Evolutionary conservation across 306 rosid genomes (phyloP).

Genomic region (Lithocarpus polystachyus): DNA sequence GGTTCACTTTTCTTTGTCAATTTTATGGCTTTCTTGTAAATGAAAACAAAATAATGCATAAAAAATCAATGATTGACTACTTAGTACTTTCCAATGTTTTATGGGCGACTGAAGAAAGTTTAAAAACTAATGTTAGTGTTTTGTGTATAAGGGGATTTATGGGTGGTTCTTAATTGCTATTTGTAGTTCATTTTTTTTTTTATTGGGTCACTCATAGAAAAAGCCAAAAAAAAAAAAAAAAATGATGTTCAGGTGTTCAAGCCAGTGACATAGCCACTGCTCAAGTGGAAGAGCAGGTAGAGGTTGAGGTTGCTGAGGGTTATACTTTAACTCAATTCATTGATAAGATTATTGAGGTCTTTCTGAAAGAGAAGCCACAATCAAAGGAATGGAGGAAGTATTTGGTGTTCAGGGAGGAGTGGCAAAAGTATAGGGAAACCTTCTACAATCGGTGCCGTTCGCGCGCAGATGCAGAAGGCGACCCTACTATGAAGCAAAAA

Average conservation of each 20-base stretch:
- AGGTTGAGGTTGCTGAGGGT: slow-evolving; percentile 72
- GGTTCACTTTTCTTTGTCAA: background rate
- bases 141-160: background rate
- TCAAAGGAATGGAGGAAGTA: slow-evolving; percentile 80
- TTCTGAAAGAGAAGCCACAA: slow-evolving; percentile 80
- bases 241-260: slow-evolving; percentile 47
- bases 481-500: slow-evolving; percentile 51
- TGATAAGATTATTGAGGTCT: slow-evolving; percentile 81
- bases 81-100: background rate
- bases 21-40: background rate
- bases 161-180: slow-evolving; percentile 8
- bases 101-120: background rate
- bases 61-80: background rate
- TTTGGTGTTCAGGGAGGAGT: slow-evolving; percentile 84
- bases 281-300: slow-evolving; percentile 55
- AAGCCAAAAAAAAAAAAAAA: background rate
- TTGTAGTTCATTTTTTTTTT: slow-evolving; percentile 3
- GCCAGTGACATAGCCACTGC: slow-evolving; percentile 37
- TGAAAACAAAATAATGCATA: background rate
- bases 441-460: slow-evolving; percentile 66
- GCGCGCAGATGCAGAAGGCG: slow-evolving; percentile 61
- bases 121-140: background rate
- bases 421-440: slow-evolving; percentile 74
- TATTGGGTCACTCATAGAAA: slow-evolving; percentile 5
- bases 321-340: slow-evolving; percentile 69